phyloP scores from a whole-genome alignment of 345 rosid genomes.

The Excoecaria cochinchinensis region DNA sequence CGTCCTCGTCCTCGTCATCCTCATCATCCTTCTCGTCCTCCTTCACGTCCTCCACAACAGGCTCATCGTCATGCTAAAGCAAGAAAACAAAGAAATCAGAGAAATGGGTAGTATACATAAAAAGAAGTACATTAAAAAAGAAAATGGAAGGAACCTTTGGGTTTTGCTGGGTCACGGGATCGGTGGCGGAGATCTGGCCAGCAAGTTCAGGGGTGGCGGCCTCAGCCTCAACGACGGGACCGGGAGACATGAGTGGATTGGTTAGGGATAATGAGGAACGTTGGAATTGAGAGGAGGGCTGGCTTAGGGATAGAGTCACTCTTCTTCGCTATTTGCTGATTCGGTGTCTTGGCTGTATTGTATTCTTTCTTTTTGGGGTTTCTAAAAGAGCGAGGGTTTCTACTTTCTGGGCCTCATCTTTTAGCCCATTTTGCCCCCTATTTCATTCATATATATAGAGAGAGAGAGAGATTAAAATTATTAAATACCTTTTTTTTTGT shows the following conservation, averaged over 20 bases:
- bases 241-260: slow-evolving; percentile 54
- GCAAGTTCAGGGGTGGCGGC: slow-evolving; percentile 31
- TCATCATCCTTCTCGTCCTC: slow-evolving; percentile 62
- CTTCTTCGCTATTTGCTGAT: too few species aligned
- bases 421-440: too few species aligned
- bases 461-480: too few species aligned
- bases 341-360: not conserved
- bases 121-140: not conserved
- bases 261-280: slow-evolving; percentile 4
- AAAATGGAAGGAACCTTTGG: slow-evolving; percentile 30
- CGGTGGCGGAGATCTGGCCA: slow-evolving; percentile 30
- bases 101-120: not conserved
- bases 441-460: too few species aligned
- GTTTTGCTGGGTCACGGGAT: slow-evolving; percentile 42
- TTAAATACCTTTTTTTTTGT: too few species aligned
- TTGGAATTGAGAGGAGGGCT: not conserved
- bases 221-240: slow-evolving; percentile 51
- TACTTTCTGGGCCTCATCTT: not conserved
- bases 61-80: slow-evolving; percentile 43
- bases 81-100: not conserved
- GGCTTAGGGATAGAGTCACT: not conserved
- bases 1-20: slow-evolving; percentile 70
- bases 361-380: not conserved
- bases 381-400: not conserved
- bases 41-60: slow-evolving; percentile 70